phyloP scores from a whole-genome alignment of 495 filamentous ascomycete genomes.

The Thermothielavioides terrestris region DNA sequence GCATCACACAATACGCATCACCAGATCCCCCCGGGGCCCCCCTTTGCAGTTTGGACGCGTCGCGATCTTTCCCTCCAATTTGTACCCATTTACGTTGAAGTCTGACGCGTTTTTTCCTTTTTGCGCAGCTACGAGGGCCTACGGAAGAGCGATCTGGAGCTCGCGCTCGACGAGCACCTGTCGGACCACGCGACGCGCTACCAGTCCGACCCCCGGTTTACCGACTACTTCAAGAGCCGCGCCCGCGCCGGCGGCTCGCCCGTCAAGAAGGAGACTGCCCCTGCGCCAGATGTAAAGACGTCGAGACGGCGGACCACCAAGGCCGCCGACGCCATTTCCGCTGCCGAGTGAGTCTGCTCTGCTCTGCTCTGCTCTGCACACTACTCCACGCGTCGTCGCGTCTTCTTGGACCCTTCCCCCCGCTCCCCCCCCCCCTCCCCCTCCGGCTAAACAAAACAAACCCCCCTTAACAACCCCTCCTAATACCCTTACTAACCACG shows the following conservation, averaged over 20 bases:
- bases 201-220: slow-evolving; percentile 53
- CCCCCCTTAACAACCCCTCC: neutral
- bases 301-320: slow-evolving; percentile 40
- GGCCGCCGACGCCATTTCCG: slow-evolving; percentile 37
- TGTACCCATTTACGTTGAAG: too few relatives aligned
- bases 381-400: neutral
- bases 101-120: neutral
- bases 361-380: neutral
- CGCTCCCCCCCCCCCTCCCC: neutral
- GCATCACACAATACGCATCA: neutral
- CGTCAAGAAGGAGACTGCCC: slow-evolving; percentile 54
- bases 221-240: slow-evolving; percentile 67
- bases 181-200: slow-evolving; percentile 53
- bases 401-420: neutral
- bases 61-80: too few relatives aligned
- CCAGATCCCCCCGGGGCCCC: neutral
- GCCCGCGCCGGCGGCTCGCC: slow-evolving; percentile 54
- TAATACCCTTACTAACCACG: slow-evolving; percentile 4
- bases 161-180: slow-evolving; percentile 67
- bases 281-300: slow-evolving; percentile 34
- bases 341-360: slow-evolving; percentile 32
- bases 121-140: slow-evolving; percentile 53
- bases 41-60: neutral
- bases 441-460: slow-evolving; percentile 9
- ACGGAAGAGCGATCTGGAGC: slow-evolving; percentile 77